Conservation (phyloP, 257 asterid genomes). For the Rauvolfia tetraphylla region DNA sequence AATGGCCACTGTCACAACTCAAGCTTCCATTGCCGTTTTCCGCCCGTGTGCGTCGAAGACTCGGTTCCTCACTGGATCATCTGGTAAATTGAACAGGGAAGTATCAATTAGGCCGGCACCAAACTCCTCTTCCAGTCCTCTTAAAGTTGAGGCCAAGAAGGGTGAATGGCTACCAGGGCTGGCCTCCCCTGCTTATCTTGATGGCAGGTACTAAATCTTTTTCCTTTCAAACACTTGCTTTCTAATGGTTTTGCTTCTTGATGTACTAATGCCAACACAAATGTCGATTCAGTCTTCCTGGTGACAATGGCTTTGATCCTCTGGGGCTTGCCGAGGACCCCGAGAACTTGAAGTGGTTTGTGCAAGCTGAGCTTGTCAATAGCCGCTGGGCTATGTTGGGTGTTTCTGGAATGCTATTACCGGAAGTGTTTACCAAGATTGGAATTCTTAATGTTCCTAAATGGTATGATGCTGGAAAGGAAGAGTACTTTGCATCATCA, state of each 20-base stretch:
- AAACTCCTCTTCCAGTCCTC: constrained; percentile 30
- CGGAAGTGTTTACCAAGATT: constrained; percentile 62
- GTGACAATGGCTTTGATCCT: constrained; percentile 93
- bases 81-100: constrained; percentile 54
- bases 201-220: constrained; percentile 57
- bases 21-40: constrained; percentile 66
- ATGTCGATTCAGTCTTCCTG: constrained; percentile 48
- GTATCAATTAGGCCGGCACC: constrained; percentile 42
- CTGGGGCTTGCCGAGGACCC: constrained; percentile 89
- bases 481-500: constrained; percentile 78
- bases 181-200: constrained; percentile 75
- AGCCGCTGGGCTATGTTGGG: constrained; percentile 98
- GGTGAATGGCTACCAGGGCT: constrained; percentile 96
- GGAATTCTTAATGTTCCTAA: constrained; percentile 77
- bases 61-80: constrained; percentile 64
- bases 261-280: background rate
- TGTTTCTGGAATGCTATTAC: constrained; percentile 83
- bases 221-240: background rate
- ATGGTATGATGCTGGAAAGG: constrained; percentile 91
- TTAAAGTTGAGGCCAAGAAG: constrained; percentile 88
- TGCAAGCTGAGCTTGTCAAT: constrained; percentile 90
- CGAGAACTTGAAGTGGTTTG: constrained; percentile 69
- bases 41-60: constrained; percentile 57
- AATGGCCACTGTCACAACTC: constrained; percentile 78
- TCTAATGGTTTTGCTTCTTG: background rate